Evolutionary conservation across 2,329 filamentous ascomycete species (phyloP), one percentile per base, ranked within the genome.

Genomic region (Lachnellula willkommii): DNA sequence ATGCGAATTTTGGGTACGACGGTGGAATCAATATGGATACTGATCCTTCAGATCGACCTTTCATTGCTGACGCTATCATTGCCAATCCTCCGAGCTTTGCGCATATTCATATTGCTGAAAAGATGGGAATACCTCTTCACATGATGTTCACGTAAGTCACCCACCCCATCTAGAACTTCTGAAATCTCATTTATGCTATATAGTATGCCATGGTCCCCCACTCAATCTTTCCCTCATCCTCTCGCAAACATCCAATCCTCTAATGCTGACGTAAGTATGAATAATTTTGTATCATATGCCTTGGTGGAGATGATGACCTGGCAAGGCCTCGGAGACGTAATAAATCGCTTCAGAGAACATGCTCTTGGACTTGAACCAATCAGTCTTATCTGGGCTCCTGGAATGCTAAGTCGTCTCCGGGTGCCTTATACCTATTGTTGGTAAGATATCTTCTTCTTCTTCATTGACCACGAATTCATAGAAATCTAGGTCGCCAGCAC

Each of bases 381-480:
- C 43, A 90, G 88, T 58, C 75, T 90, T 7, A 85, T 95, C 49
- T 93, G 88, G 81, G 92, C 89, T 2, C 90, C 92, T 8, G 89
- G 88, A 3, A 81, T 95, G 69, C 75, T 95, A 14, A 84, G 82
- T 46, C 83, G 89, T 35, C 75, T 96, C 35, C 82, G 81, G 47
- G 80, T 96, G 15, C 90, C 92, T 0, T 90, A 89, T 64, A 95
- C 92, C 0, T 97, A 96, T 68, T 94, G 91, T 72, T 96, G 92
- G 91, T 63, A 56, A 52, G 56, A 62, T 52, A 47, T 22, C 15
- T 26, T 5, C n/a, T 36, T 2, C 36, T 17, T 15, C n/a, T 32
- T 8, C n/a, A 20, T 15, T 15, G n/a, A 5, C 17, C 2, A 14
- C 15, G 32, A 15, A 53, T 42, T 15, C n/a, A 51, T 15, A 11